phyloP scores from a whole-genome alignment of 345 rosid genomes.

The Heritiera littoralis region DNA sequence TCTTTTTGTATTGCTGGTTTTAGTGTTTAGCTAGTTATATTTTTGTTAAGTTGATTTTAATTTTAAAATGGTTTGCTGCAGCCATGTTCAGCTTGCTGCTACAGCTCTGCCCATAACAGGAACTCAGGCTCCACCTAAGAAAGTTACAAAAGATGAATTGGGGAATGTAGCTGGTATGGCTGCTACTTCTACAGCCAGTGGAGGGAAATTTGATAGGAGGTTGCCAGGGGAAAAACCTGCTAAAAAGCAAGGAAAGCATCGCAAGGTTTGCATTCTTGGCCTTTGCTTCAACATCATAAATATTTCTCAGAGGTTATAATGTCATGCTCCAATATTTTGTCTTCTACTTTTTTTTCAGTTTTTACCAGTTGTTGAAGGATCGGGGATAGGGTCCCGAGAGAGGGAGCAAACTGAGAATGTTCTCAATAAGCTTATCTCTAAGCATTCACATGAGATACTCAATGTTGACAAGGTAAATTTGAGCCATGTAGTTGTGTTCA shows the following conservation, averaged over 20 bases:
- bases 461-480: slow-evolving; percentile 69
- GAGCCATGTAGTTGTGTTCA: slow-evolving; percentile 1
- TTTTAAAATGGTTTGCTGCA: slow-evolving; percentile 34
- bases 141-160: slow-evolving; percentile 65
- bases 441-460: slow-evolving; percentile 84
- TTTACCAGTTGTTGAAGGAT: slow-evolving; percentile 73
- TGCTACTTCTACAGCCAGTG: slow-evolving; percentile 86
- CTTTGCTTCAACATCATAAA: background rate
- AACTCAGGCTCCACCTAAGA: slow-evolving; percentile 60
- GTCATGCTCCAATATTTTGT: slow-evolving; percentile 4
- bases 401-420: slow-evolving; percentile 82
- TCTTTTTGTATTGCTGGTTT: background rate
- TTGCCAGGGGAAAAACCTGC: slow-evolving; percentile 78
- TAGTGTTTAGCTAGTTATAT: background rate
- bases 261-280: slow-evolving; percentile 56
- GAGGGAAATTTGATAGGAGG: slow-evolving; percentile 95
- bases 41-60: background rate
- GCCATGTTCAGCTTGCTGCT: slow-evolving; percentile 91
- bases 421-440: slow-evolving; percentile 73
- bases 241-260: slow-evolving; percentile 76
- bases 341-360: slow-evolving; percentile 43
- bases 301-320: background rate
- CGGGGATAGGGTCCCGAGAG: slow-evolving; percentile 60
- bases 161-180: slow-evolving; percentile 89
- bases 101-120: slow-evolving; percentile 86